Conservation (phyloP, 2,329 filamentous ascomycete species). For the Pseudogymnoascus sp. region DNA sequence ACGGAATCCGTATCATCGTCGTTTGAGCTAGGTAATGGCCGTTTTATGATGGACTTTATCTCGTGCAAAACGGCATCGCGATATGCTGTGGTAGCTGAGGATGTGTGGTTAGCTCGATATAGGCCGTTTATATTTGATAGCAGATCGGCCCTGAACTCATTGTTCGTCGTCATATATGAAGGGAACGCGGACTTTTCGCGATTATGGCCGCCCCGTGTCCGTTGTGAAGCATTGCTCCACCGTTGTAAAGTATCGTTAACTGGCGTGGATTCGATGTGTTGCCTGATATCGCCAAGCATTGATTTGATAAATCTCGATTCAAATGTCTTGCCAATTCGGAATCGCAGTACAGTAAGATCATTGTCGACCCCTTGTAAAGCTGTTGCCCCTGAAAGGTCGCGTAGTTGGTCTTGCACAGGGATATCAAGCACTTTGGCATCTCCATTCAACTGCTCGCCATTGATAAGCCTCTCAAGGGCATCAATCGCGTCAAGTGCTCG, state of each 20-base stretch:
- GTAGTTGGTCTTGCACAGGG: constrained; percentile 34
- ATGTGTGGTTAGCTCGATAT: constrained; percentile 72
- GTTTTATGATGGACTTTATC: constrained; percentile 74
- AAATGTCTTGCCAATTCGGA: constrained; percentile 78
- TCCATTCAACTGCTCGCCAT: constrained; percentile 49
- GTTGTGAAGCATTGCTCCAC: constrained; percentile 71
- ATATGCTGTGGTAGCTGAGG: constrained; percentile 73
- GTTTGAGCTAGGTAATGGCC: constrained; percentile 80
- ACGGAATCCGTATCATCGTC: constrained; percentile 91
- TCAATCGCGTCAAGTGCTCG: constrained; percentile 71
- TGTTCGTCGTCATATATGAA: constrained; percentile 66
- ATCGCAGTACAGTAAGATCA: constrained; percentile 67
- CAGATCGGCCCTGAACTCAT: constrained; percentile 62
- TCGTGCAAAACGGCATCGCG: constrained; percentile 78
- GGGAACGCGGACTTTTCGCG: constrained; percentile 64
- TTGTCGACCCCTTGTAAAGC: constrained; percentile 73
- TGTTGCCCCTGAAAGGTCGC: constrained; percentile 67
- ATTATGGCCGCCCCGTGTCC: constrained; percentile 58
- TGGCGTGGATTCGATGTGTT: constrained; percentile 69
- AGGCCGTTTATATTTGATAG: constrained; percentile 66
- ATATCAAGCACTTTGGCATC: constrained; percentile 18
- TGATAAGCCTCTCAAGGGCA: constrained; percentile 68
- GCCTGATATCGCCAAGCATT: constrained; percentile 68
- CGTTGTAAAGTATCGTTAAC: constrained; percentile 67
- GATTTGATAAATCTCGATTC: constrained; percentile 72